A percentile compares a stretch with the other conserved stretches of the same genome.
These are phyloP conservation scores for Hypoxylon crocopeplum DNA, from an alignment of 495 filamentous ascomycete species.

Conservation along the genomic window DNA sequence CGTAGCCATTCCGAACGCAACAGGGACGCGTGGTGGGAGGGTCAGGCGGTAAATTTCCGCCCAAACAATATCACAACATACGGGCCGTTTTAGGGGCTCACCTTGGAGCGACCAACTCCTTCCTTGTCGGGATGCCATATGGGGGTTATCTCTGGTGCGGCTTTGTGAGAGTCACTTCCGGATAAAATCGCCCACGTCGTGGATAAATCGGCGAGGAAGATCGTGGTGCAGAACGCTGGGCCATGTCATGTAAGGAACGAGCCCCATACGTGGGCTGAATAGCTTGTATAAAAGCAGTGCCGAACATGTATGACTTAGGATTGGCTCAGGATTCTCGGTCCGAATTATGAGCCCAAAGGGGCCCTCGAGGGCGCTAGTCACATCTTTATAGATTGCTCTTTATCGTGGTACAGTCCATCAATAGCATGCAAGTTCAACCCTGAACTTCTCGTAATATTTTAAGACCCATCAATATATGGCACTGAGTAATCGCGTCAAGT, in stretches of 20 bases:
- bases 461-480: constrained; percentile 12
- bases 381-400: constrained; percentile 26
- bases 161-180: constrained; percentile 28
- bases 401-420: constrained; percentile 1
- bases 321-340: constrained; percentile 34
- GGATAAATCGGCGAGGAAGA: constrained; percentile 37
- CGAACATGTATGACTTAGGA: constrained; percentile 18
- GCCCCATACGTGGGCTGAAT: constrained; percentile 11
- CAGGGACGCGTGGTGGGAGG: constrained; percentile 9
- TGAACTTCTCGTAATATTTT: constrained; percentile 5
- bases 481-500: constrained; percentile 1
- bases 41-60: constrained; percentile 24
- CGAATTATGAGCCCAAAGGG: constrained; percentile 31
- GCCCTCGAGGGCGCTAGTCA: constrained; percentile 5
- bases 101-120: constrained; percentile 13
- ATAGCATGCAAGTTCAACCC: constrained; percentile 13
- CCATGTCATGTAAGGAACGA: constrained; percentile 35
- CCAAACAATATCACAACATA: constrained; percentile 11
- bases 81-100: constrained; percentile 30
- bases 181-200: constrained; percentile 31
- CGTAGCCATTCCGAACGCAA: not conserved
- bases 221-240: constrained; percentile 22
- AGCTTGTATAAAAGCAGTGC: constrained; percentile 25
- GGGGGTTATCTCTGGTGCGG: constrained; percentile 15
- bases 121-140: constrained; percentile 24